Conservation (phyloP, 352 stramenopile species). For the Pythium chondricola region DNA sequence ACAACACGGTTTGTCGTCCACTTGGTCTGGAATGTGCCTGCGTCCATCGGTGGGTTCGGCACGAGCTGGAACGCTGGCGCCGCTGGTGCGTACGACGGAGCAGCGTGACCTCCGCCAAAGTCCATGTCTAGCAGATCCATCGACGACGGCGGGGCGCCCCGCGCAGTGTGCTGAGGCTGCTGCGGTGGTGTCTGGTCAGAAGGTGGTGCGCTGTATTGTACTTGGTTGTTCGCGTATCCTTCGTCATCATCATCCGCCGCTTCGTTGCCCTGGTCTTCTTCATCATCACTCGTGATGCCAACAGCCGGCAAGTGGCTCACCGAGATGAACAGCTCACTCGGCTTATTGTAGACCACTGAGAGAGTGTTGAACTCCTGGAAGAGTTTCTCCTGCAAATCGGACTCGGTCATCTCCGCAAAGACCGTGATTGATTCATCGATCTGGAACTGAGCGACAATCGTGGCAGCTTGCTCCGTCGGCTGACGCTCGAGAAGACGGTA, state of each 20-base stretch:
- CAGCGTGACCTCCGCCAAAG: constrained; percentile 32
- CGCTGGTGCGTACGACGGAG: constrained; percentile 2
- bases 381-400: constrained; percentile 81
- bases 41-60: constrained; percentile 70
- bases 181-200: not conserved
- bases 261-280: constrained; percentile 36
- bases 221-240: constrained; percentile 25
- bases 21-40: constrained; percentile 59
- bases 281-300: constrained; percentile 40
- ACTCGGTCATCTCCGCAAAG: constrained; percentile 79
- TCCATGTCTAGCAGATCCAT: constrained; percentile 79
- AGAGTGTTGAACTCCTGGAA: constrained; percentile 98
- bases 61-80: constrained; percentile 39
- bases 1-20: constrained; percentile 70
- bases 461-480: constrained; percentile 84
- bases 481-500: constrained; percentile 94
- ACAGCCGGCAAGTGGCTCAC: constrained; percentile 49
- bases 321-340: constrained; percentile 93
- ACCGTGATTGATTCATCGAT: constrained; percentile 78
- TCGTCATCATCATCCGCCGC: constrained; percentile 27
- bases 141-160: constrained; percentile 12
- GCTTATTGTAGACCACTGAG: constrained; percentile 95
- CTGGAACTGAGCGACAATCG: constrained; percentile 81
- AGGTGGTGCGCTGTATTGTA: constrained; percentile 34
- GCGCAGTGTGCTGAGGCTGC: constrained; percentile 2